phyloP scores from a whole-genome alignment of 306 rosid genomes.

The Prunus salicina region DNA sequence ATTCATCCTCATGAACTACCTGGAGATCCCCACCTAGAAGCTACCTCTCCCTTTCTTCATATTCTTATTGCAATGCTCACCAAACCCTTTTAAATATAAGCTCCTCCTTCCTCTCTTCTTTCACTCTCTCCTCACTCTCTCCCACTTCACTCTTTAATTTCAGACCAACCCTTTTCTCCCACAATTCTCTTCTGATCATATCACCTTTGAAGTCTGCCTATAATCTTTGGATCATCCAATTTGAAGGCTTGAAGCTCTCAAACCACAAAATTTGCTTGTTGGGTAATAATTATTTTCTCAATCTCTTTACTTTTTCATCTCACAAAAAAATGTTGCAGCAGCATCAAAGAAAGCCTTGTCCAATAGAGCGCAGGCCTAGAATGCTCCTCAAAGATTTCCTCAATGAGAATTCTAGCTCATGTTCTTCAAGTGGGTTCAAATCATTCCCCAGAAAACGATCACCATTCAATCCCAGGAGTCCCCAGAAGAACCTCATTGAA shows the following conservation, averaged over 20 bases:
- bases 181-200: not conserved
- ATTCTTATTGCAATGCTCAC: not conserved
- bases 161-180: not conserved
- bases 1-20: conserved; percentile 1
- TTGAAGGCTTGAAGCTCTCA: not conserved
- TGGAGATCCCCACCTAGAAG: conserved; percentile 61
- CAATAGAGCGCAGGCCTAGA: conserved; percentile 45
- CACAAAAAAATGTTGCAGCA: conserved; percentile 20
- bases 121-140: not conserved
- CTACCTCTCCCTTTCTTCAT: conserved; percentile 54
- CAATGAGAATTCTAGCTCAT: conserved; percentile 40
- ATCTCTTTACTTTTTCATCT: not conserved
- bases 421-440: conserved; percentile 53
- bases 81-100: conserved; percentile 23
- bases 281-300: not conserved
- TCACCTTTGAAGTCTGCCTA: not conserved
- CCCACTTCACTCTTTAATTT: not conserved
- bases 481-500: not conserved
- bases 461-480: conserved; percentile 16
- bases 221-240: not conserved
- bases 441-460: conserved; percentile 40
- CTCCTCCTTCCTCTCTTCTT: not conserved
- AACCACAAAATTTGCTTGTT: not conserved
- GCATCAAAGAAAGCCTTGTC: conserved; percentile 31
- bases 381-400: conserved; percentile 74